Base-by-base conservation (phyloP, 1,139 yeast species). In the Kluyveromyces sp. region DNA sequence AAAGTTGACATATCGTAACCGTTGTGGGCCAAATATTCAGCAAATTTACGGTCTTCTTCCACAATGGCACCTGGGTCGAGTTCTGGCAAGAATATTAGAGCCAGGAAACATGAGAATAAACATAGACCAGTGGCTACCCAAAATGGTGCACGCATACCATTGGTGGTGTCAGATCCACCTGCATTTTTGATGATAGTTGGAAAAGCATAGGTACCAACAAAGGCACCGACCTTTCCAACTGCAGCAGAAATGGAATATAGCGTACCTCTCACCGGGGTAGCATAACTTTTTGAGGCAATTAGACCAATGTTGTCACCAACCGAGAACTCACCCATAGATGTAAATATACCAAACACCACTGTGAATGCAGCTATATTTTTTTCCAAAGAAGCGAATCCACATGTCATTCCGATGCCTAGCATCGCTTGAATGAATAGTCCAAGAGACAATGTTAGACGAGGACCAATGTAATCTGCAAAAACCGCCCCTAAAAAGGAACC, bases 181-280 rank as follows among this genome's bases (percentile, higher is more conserved):
- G 73, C 69, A 49, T 69, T 68, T 49, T 67, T 69, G 51, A 79
- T 77, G 50, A 83, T 77, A 41, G 75, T 74, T 38, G 96, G 95
- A 77, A 89, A 89, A 25, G 83, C 81, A 64, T 82, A 86, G 38
- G 94, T 80, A 47, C 96, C 96, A 26, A 82, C 87, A 60, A 87
- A 88, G 1, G 95, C 96, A 58, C 96, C 96, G 49, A 87, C 71
- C 64, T 88, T 88, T 58, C 95, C 96, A 44, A 79, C 57, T 25
- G 95, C 95, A 46, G 96, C 96, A 39, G 95, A 92, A 54, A 87
- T 74, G 54, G 94, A 94, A 62, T 89, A 89, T 66, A 84, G 85
- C 57, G 83, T 85, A 48, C 96, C 96, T 68, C 96, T 80, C 45
- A 88, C 75, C 22, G 95, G 80, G 13, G 96, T 83, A 36, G 96